phyloP scores from a whole-genome alignment of 2,329 filamentous ascomycete species.

The Trichoderma citrinoviride region DNA sequence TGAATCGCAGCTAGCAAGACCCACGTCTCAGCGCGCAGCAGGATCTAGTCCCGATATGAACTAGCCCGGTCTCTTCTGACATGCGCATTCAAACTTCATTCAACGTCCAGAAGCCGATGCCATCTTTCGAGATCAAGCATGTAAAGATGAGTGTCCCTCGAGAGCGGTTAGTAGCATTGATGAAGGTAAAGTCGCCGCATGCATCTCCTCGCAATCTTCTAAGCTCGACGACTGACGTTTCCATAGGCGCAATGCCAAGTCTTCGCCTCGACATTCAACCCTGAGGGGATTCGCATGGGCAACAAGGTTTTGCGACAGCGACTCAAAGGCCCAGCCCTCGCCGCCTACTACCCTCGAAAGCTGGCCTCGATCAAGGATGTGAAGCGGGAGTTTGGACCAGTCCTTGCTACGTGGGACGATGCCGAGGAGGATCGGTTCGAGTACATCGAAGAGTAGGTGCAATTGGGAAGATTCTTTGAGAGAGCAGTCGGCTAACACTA shows the following conservation, averaged over 20 bases:
- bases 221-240: constrained; percentile 27
- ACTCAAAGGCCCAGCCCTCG: constrained; percentile 76
- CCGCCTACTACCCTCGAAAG: constrained; percentile 82
- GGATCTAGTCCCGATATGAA: neutral
- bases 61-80: neutral
- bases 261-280: constrained; percentile 91
- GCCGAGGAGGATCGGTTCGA: constrained; percentile 77
- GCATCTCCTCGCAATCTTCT: neutral
- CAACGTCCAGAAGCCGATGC: constrained; percentile 29
- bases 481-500: constrained; percentile 31
- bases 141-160: constrained; percentile 61
- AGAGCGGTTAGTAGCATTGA: constrained; percentile 64
- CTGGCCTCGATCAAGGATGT: constrained; percentile 71
- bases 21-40: neutral
- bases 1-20: neutral
- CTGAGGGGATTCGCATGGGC: constrained; percentile 73
- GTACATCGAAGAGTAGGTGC: constrained; percentile 61
- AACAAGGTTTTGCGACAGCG: constrained; percentile 91
- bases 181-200: constrained; percentile 60
- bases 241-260: constrained; percentile 80
- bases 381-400: constrained; percentile 64
- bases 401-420: constrained; percentile 69
- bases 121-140: constrained; percentile 30
- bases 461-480: neutral
- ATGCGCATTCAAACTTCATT: constrained; percentile 26